Percentiles rank a stretch among this genome's conserved stretches.
Evolutionary conservation across 2,329 filamentous ascomycete species (phyloP).

Genomic region (Hypocreales sp.): DNA sequence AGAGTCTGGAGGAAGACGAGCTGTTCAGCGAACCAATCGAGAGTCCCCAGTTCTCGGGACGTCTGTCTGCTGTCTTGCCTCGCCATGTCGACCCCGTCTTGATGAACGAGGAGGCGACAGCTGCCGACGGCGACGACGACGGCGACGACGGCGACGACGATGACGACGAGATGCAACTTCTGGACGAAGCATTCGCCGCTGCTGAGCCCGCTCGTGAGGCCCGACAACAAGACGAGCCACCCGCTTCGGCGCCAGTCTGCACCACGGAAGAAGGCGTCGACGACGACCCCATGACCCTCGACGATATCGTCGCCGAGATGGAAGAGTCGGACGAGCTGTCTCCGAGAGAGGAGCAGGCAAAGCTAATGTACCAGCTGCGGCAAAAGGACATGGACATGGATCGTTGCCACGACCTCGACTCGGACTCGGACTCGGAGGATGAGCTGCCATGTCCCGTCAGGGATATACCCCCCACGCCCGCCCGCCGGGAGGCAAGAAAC

Average conservation of each 20-base stretch:
- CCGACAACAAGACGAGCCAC: too few relatives aligned
- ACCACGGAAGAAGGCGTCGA: background rate
- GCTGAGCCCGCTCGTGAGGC: too few relatives aligned
- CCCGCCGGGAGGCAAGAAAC: constrained; percentile 4
- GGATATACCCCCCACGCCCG: constrained; percentile 26
- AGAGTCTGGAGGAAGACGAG: constrained; percentile 12
- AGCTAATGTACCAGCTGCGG: constrained; percentile 22
- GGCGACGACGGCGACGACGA: constrained; percentile 4
- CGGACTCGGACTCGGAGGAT: constrained; percentile 40
- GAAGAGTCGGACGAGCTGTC: constrained; percentile 5
- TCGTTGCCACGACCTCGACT: constrained; percentile 25
- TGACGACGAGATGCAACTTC: background rate
- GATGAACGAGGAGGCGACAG: constrained; percentile 16
- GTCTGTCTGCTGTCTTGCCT: constrained; percentile 28
- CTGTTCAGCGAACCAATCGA: constrained; percentile 17
- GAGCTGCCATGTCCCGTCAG: constrained; percentile 20
- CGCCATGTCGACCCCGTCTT: constrained; percentile 23
- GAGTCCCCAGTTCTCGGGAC: constrained; percentile 26
- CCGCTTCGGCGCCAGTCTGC: too few relatives aligned
- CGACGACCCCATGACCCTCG: constrained; percentile 10
- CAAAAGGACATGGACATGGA: constrained; percentile 32
- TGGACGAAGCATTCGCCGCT: background rate
- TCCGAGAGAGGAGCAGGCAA: constrained; percentile 1
- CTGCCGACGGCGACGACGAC: constrained; percentile 12
- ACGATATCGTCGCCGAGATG: constrained; percentile 6